Conservation (phyloP, 1,139 yeast species). For the Spathaspora sp. region DNA sequence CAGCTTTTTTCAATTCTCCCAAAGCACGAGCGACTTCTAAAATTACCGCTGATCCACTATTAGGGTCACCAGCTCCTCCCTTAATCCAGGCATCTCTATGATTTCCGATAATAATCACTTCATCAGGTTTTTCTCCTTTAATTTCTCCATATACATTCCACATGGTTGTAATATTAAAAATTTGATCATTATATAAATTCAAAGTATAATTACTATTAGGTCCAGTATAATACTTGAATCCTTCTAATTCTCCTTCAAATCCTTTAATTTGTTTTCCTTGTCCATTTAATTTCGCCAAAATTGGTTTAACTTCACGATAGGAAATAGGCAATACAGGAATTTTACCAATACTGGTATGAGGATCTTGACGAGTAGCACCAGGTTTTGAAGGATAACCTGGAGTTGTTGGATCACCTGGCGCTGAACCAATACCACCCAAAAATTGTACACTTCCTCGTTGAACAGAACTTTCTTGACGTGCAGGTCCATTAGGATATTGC, state of each 20-base stretch:
- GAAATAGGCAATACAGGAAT: conserved; percentile 51
- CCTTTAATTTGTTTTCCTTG: conserved; percentile 33
- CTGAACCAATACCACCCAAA: conserved; percentile 54
- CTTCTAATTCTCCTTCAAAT: conserved; percentile 45
- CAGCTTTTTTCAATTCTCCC: conserved; percentile 43
- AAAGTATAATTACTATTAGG: conserved; percentile 48
- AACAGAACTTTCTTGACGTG: conserved; percentile 52
- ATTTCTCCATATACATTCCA: conserved; percentile 49
- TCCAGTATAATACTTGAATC: conserved; percentile 42
- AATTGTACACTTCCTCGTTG: conserved; percentile 86
- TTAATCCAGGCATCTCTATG: conserved; percentile 57
- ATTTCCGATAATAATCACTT: conserved; percentile 46
- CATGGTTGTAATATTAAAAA: conserved; percentile 41
- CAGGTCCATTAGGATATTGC: conserved; percentile 48
- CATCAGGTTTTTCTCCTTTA: conserved; percentile 39
- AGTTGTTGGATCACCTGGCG: conserved; percentile 90
- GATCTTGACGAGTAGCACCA: conserved; percentile 45
- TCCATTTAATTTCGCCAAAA: conserved; percentile 42
- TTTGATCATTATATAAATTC: conserved; percentile 44
- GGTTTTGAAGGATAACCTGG: conserved; percentile 77
- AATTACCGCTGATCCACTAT: conserved; percentile 44
- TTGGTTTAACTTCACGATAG: conserved; percentile 47
- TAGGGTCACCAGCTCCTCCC: conserved; percentile 53
- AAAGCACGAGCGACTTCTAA: conserved; percentile 47
- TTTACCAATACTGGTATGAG: conserved; percentile 38